Conservation (phyloP, 148 eudicot species). For the Vaccinium darrowii region DNA sequence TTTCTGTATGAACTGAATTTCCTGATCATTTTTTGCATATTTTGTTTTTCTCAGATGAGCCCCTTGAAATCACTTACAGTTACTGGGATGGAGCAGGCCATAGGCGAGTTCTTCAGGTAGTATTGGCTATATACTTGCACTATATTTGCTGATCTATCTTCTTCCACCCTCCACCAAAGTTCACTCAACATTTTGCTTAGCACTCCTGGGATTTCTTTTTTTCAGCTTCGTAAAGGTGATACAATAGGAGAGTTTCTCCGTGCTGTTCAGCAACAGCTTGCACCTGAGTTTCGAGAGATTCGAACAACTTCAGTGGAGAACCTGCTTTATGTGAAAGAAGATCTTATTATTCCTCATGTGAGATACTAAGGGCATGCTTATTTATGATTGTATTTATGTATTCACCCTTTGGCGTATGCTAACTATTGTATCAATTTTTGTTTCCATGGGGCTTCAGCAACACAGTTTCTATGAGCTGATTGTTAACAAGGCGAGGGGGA, state of each 20-base stretch:
- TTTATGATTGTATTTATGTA: not conserved
- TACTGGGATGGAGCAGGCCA: constrained; percentile 99
- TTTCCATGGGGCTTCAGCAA: constrained; percentile 58
- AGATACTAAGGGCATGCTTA: constrained; percentile 16
- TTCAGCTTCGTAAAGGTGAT: constrained; percentile 96
- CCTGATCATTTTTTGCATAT: not conserved
- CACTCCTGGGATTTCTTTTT: not conserved
- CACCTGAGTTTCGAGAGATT: constrained; percentile 95
- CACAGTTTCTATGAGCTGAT: constrained; percentile 97
- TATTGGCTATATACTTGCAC: constrained; percentile 5
- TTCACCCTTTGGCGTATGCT: constrained; percentile 11
- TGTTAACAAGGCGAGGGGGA: constrained; percentile 96
- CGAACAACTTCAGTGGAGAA: constrained; percentile 96
- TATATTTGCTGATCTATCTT: not conserved
- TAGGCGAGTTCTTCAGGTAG: constrained; percentile 80
- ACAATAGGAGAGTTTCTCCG: constrained; percentile 89
- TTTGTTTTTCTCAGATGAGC: constrained; percentile 59
- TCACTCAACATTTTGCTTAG: constrained; percentile 2
- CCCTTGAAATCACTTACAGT: constrained; percentile 95
- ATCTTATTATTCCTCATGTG: constrained; percentile 97
- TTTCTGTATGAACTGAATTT: constrained; percentile 1
- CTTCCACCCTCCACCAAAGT: not conserved
- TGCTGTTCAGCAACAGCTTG: constrained; percentile 95
- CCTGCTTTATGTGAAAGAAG: constrained; percentile 96
- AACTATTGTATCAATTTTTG: constrained; percentile 2